A percentile compares a stretch with the other conserved stretches of the same genome.
Conservation (phyloP, 2,329 filamentous ascomycete genomes). For the Xylariaceae sp. region DNA sequence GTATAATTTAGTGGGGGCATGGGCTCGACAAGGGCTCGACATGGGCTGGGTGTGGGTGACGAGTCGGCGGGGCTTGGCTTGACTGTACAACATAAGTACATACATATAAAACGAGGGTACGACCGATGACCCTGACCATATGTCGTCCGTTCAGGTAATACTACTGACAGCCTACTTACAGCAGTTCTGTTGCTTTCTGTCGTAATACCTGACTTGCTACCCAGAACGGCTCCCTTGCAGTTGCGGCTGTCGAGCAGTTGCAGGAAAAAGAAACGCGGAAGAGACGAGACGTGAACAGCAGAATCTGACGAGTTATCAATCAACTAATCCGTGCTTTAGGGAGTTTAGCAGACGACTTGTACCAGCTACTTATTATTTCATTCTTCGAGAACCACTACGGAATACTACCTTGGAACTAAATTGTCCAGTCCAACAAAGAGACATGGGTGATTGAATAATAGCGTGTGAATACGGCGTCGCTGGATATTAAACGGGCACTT, state of each 20-base stretch:
- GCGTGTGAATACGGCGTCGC: too few relatives aligned
- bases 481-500: too few relatives aligned
- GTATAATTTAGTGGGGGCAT: not conserved
- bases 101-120: not conserved
- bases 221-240: too few relatives aligned
- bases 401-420: not conserved
- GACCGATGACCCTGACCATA: too few relatives aligned
- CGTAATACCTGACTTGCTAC: not conserved
- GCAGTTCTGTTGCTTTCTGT: not conserved
- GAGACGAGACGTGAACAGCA: not conserved
- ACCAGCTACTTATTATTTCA: not conserved
- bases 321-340: too few relatives aligned
- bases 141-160: too few relatives aligned
- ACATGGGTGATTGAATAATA: not conserved
- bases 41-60: conserved; percentile 5
- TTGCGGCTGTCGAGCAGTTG: too few relatives aligned
- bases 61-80: conserved; percentile 12
- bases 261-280: not conserved
- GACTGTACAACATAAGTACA: not conserved
- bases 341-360: not conserved
- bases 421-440: not conserved
- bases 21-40: too few relatives aligned
- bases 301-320: not conserved
- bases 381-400: not conserved
- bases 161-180: not conserved